Base-by-base conservation (phyloP, 257 asterid genomes). In the Pogostemon cablin region DNA sequence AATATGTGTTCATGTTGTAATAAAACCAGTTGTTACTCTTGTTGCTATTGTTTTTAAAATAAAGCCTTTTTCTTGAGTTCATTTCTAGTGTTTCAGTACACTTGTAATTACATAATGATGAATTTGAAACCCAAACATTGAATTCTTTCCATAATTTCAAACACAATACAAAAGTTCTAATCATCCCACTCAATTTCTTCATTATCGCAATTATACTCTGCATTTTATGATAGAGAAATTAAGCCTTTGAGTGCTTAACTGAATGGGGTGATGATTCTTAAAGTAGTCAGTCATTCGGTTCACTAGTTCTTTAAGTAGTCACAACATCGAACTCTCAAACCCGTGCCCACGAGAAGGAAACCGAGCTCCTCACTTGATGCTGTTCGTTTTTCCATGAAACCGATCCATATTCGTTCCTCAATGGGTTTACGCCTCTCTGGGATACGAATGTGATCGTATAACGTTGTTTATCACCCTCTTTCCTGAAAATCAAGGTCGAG, bases 371-470 rank as follows among this genome's bases (percentile, higher is more conserved):
- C 39, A 91, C 96, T 70, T 72, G 86, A 66, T 86, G 84, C 25
- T 78, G 78, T 4, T 61, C 71, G 65, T 85, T 89, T 54, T 72
- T 85, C 98, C 98, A 91, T 4, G 91, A 74, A 53, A 91, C 75
- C 7, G 93, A 83, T 2, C 98, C 98, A 50, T 83, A 91, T 1
- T 81, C 91, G 57, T 77, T 79, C 55, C 62, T 65, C 72, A 42
- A 39, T 2, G 49, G 47, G n/a, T 58, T 63, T 0, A 62, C 79
- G 0, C 80, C 87, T 62, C 74, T 83, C 60, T 71, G 61, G 0
- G 95, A 86, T 75, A 87, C 87, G 4, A 91, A 91, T 0, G 96
- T 87, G 5, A 83, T 90, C 0, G 93, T 89, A 65, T 89, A 91
- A 3, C 77, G 34, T 59, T 65, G 77, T 74, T 67, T 85, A 10